These are phyloP conservation scores for Ampelocalamus luodianensis DNA, from an alignment of 176 grass and related monocot genomes.

Conservation along the genomic window DNA sequence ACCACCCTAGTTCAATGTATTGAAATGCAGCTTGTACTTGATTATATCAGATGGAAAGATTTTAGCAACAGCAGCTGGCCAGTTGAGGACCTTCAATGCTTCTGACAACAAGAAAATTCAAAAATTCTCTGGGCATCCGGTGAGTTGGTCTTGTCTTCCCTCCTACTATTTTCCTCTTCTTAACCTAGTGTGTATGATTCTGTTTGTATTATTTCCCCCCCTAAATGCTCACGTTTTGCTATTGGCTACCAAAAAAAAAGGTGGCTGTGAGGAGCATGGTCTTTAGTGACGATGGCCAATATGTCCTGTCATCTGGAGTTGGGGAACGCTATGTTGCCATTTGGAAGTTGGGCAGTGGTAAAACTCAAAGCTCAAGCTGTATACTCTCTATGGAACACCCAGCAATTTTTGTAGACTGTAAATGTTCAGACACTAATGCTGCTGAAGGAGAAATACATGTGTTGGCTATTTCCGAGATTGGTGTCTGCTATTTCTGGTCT, in stretches of 20 bases:
- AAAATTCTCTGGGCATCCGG: slow-evolving; percentile 92
- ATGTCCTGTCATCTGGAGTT: slow-evolving; percentile 89
- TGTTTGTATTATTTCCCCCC: not conserved
- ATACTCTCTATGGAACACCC: slow-evolving; percentile 90
- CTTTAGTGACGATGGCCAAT: slow-evolving; percentile 71
- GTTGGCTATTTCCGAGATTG: slow-evolving; percentile 86
- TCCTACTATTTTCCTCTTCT: slow-evolving; percentile 12
- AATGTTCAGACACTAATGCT: slow-evolving; percentile 38
- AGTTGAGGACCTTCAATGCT: slow-evolving; percentile 77
- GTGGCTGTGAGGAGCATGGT: slow-evolving; percentile 81
- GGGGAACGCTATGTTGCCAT: slow-evolving; percentile 88
- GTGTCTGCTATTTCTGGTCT: slow-evolving; percentile 88
- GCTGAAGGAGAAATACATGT: slow-evolving; percentile 54
- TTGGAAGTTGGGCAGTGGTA: slow-evolving; percentile 69
- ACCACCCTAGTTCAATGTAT: slow-evolving; percentile 33
- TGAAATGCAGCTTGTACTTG: slow-evolving; percentile 22
- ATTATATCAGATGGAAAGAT: slow-evolving; percentile 73
- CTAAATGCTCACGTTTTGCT: slow-evolving; percentile 32
- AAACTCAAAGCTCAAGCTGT: slow-evolving; percentile 66
- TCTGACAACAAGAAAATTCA: slow-evolving; percentile 86
- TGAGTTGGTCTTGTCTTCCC: slow-evolving; percentile 40
- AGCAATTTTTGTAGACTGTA: slow-evolving; percentile 79
- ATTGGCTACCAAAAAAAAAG: slow-evolving; percentile 48
- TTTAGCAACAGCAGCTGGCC: slow-evolving; percentile 91
- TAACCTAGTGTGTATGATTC: not conserved